Percentiles rank a stretch among this genome's conserved stretches.
Evolutionary conservation across 371 early-diverging fungal species (phyloP).

Genomic region (Mucor piriformis): DNA sequence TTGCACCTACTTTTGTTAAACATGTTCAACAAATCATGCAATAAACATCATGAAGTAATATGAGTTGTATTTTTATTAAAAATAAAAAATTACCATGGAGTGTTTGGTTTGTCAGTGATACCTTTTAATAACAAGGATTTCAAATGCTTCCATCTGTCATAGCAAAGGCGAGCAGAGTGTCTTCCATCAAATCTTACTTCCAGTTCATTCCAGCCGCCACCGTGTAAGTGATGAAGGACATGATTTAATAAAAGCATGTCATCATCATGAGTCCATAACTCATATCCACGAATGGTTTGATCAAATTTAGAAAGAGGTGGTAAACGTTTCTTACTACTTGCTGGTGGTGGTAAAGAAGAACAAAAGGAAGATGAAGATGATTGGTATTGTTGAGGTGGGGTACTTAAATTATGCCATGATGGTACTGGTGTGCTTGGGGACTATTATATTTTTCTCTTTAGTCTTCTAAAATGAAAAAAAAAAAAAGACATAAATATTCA

Average conservation of each 20-base stretch:
- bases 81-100: constrained; percentile 9
- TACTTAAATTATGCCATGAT: neutral
- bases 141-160: constrained; percentile 29
- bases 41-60: neutral
- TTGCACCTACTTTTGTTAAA: constrained; percentile 27
- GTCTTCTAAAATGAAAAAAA: neutral
- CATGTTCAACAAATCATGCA: constrained; percentile 24
- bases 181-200: constrained; percentile 25
- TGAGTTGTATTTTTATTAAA: neutral
- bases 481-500: no score
- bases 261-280: constrained; percentile 35
- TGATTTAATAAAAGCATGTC: constrained; percentile 28
- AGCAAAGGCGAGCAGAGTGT: constrained; percentile 32
- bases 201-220: constrained; percentile 30
- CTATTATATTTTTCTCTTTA: neutral
- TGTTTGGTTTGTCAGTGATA: constrained; percentile 22
- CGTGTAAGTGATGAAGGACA: constrained; percentile 25
- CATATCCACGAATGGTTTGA: constrained; percentile 47
- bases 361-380: neutral
- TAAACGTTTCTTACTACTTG: constrained; percentile 2
- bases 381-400: neutral
- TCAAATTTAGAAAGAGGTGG: constrained; percentile 36
- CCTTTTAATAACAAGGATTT: constrained; percentile 24
- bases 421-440: neutral
- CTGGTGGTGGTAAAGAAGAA: neutral